Evolutionary conservation across 2,329 filamentous ascomycete species (phyloP).

Genomic region (Fusarium staphyleae): DNA sequence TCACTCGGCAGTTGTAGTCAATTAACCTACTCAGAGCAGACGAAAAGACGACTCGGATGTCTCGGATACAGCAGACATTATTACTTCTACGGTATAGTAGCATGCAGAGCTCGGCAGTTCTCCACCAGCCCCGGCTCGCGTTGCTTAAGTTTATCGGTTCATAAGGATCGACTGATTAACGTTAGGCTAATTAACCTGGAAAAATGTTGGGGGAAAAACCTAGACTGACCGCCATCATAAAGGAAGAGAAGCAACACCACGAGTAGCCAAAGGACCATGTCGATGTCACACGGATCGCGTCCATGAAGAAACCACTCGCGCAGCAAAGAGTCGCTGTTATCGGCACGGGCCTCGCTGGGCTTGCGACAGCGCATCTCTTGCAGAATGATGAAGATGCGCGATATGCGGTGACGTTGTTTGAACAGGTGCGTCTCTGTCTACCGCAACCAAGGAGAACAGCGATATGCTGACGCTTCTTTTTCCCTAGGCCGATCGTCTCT

Average conservation of each 20-base stretch:
- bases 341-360: conserved; percentile 49
- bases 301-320: not conserved
- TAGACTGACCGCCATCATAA: too few species aligned
- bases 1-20: too few species aligned
- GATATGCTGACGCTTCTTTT: not conserved
- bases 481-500: conserved; percentile 44
- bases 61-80: too few species aligned
- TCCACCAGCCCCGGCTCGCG: too few species aligned
- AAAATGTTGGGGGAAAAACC: not conserved
- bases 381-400: conserved; percentile 42
- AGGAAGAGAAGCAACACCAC: not conserved
- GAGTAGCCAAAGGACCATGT: not conserved
- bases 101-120: too few species aligned
- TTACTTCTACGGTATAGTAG: too few species aligned
- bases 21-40: too few species aligned
- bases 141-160: not conserved
- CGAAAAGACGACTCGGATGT: too few species aligned
- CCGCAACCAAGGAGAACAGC: not conserved
- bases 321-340: conserved; percentile 43
- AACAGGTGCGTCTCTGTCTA: conserved; percentile 43
- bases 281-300: not conserved
- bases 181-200: conserved; percentile 4
- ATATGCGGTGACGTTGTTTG: conserved; percentile 48
- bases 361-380: conserved; percentile 48
- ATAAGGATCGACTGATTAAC: not conserved